Percentiles rank a stretch among this genome's conserved stretches.
phyloP scores from a whole-genome alignment of 1,284 basidiomycete genomes.

The Trichosporon inkin region DNA sequence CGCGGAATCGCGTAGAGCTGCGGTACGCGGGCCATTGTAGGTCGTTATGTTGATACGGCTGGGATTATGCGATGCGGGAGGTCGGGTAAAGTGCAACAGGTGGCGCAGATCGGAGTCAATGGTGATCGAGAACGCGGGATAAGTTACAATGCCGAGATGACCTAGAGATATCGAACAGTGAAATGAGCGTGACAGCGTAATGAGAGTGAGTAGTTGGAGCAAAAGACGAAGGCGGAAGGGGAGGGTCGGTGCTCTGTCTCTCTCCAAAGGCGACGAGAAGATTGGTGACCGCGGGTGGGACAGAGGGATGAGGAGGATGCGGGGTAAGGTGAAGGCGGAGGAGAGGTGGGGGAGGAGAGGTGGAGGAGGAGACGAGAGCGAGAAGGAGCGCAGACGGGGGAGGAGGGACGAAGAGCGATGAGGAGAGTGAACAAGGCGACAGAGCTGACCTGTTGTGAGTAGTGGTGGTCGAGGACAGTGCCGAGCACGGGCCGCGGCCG shows the following conservation, averaged over 20 bases:
- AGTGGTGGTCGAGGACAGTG: background rate
- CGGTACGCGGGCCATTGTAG: conserved; percentile 15
- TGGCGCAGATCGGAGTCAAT: background rate
- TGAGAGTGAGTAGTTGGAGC: conserved; percentile 1
- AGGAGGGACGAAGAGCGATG: background rate
- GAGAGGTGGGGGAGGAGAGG: background rate
- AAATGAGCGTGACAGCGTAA: conserved; percentile 11
- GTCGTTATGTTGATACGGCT: background rate
- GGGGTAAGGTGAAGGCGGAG: background rate
- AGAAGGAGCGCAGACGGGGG: background rate
- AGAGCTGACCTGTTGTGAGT: background rate
- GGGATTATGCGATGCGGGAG: background rate
- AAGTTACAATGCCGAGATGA: background rate
- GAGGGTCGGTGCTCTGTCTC: background rate
- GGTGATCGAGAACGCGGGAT: background rate
- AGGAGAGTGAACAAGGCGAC: background rate
- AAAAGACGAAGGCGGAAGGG: background rate
- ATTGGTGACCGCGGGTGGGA: background rate
- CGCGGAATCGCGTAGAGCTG: conserved; percentile 11
- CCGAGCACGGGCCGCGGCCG: background rate
- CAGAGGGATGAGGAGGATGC: no score
- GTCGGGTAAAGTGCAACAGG: background rate
- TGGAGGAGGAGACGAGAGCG: background rate
- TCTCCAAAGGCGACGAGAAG: background rate
- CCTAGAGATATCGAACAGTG: background rate